phyloP scores from a whole-genome alignment of 331 rosid species.

The Arachis monticola region DNA sequence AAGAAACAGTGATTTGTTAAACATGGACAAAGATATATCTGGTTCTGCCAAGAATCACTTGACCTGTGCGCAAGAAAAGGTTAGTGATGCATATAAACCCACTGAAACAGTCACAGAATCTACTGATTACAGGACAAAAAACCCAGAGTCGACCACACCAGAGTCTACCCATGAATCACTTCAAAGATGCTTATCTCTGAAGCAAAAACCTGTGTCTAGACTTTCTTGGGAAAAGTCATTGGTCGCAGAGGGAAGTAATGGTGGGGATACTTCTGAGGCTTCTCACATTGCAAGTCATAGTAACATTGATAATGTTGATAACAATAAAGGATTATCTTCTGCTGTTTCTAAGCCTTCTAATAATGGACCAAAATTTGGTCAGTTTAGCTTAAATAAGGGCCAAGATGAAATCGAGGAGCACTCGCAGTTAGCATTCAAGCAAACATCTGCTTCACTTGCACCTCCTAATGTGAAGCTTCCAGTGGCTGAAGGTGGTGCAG shows the following conservation, averaged over 20 bases:
- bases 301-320: conserved; percentile 35
- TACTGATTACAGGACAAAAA: conserved; percentile 28
- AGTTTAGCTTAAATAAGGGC: no score
- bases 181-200: conserved; percentile 30
- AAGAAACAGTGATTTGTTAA: background rate
- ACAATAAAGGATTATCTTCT: conserved; percentile 35
- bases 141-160: conserved; percentile 44
- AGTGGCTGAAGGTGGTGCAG: conserved; percentile 25
- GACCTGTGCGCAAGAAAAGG: conserved; percentile 47
- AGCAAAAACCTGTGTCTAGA: conserved; percentile 44
- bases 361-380: background rate
- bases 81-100: conserved; percentile 38
- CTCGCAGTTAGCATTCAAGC: conserved; percentile 64
- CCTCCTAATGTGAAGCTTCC: conserved; percentile 4
- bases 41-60: conserved; percentile 40
- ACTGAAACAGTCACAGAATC: conserved; percentile 25
- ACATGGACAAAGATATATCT: conserved; percentile 17
- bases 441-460: conserved; percentile 31
- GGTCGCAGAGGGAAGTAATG: conserved; percentile 35
- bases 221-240: conserved; percentile 43
- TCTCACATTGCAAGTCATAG: conserved; percentile 36
- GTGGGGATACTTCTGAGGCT: conserved; percentile 32
- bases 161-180: conserved; percentile 29
- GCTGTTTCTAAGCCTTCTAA: conserved; percentile 44
- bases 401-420: conserved; percentile 48